Conservation (phyloP, 768 basidiomycete genomes). For the Chalciporus chontae region DNA sequence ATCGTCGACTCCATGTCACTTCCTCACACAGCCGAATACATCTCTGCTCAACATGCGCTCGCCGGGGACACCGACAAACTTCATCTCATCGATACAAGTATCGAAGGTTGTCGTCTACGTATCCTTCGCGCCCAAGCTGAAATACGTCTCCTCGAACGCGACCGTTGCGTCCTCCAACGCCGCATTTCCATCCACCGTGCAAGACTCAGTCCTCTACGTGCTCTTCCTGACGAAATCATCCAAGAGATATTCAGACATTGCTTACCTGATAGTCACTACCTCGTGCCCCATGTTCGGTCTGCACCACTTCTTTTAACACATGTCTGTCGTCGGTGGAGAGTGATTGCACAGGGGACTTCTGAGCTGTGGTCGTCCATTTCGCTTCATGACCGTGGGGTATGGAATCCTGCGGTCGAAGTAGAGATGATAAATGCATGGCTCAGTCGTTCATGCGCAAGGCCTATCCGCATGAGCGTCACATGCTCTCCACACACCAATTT, state of each 20-base stretch:
- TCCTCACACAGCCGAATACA: conserved; percentile 17
- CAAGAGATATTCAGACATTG: conserved; percentile 31
- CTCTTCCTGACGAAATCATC: conserved; percentile 30
- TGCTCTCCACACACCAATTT: conserved; percentile 19
- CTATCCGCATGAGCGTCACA: conserved; percentile 21
- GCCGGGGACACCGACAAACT: conserved; percentile 15
- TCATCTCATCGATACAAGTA: conserved; percentile 11
- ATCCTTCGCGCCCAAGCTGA: conserved; percentile 13
- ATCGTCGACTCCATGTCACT: conserved; percentile 23
- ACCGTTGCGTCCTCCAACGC: conserved; percentile 15
- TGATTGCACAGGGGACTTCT: conserved; percentile 26
- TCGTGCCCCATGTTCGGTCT: conserved; percentile 16
- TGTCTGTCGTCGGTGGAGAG: conserved; percentile 32
- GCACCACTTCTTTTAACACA: conserved; percentile 33
- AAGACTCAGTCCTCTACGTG: conserved; percentile 27
- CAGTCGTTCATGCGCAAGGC: conserved; percentile 16
- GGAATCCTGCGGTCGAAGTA: conserved; percentile 26
- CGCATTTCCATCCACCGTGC: conserved; percentile 23
- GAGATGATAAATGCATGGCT: conserved; percentile 26
- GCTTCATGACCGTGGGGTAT: conserved; percentile 27
- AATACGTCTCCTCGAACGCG: conserved; percentile 16
- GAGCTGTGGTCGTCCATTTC: conserved; percentile 31
- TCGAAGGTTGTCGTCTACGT: conserved; percentile 16
- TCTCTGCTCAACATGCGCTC: conserved; percentile 19
- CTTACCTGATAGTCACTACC: conserved; percentile 20